Base-by-base conservation (phyloP, 176 grass and related monocot species). In the Bothriochloa decipiens region DNA sequence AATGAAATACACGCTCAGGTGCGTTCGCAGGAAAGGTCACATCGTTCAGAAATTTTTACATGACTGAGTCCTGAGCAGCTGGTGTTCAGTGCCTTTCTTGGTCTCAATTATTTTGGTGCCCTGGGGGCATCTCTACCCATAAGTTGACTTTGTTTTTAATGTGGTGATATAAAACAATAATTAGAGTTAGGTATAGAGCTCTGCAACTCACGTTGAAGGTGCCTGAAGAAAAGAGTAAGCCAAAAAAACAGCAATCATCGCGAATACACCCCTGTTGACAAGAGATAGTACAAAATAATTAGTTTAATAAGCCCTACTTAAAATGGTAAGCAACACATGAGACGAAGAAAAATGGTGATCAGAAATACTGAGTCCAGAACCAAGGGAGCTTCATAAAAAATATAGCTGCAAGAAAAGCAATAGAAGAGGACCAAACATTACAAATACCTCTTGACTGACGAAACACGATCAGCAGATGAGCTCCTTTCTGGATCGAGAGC, bases 161-260 rank as follows among this genome's bases (percentile, higher is more conserved):
- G 11, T 28, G 25, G 23, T 0, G 1, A 28, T 39, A 39, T 65
- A 32, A 65, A 62, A 73, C 0, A 13, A 63, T 62, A 83, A 68
- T 64, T 2, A 86, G 16, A 66, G 20, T 86, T 60, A 5, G 0
- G 68, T 57, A 49, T 36, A 74, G 43, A 65, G 50, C 66, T 47
- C 27, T 75, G 42, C 40, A 86, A 87, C 89, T 96, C 80, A 99
- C 96, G 96, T 99, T 60, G 93, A 99, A 94, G 96, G 93, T 67
- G 96, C 96, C 86, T 99, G 96, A 78, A 99, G 93, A 85, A 93
- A 99, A 25, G 96, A 99, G 88, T 99, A 99, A 85, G 94, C 96
- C 81, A 99, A 85, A 88, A 94, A 96, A 41, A 99, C 96, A 39
- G 87, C 93, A 83, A 99, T 91, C 96, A 99, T 99, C 37, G 96